Conservation (phyloP, 2,329 filamentous ascomycete genomes). For the Macrophomina pseudophaseolina region DNA sequence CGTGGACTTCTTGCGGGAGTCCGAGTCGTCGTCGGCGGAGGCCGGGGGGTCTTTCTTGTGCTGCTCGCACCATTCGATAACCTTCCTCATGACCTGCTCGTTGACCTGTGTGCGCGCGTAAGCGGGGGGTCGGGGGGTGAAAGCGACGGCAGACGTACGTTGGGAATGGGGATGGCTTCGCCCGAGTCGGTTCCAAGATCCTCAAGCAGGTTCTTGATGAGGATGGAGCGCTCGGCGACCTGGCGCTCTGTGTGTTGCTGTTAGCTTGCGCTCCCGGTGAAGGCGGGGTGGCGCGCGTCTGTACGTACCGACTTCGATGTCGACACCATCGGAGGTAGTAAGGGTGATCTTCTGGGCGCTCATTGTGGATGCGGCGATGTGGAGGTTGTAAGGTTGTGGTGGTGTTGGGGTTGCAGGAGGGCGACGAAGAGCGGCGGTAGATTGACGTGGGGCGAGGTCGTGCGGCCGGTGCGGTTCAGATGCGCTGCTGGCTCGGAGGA, state of each 20-base stretch:
- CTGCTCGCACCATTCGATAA: constrained; percentile 97
- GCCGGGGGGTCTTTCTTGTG: constrained; percentile 88
- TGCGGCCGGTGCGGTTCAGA: constrained; percentile 12
- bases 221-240: constrained; percentile 87
- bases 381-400: constrained; percentile 14
- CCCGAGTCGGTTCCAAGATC: constrained; percentile 72
- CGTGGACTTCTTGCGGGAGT: constrained; percentile 96
- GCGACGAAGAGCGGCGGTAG: constrained; percentile 17
- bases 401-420: background rate
- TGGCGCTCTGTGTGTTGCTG: constrained; percentile 63
- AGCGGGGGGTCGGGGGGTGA: constrained; percentile 30
- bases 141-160: constrained; percentile 52
- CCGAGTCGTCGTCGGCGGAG: constrained; percentile 84
- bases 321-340: constrained; percentile 52
- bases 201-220: constrained; percentile 98
- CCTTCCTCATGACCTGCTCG: constrained; percentile 90
- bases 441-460: constrained; percentile 20
- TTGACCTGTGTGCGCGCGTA: constrained; percentile 65
- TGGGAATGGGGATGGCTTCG: constrained; percentile 86
- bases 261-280: background rate
- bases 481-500: constrained; percentile 2
- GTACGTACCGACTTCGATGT: constrained; percentile 48
- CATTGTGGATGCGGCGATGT: constrained; percentile 32
- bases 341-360: constrained; percentile 46
- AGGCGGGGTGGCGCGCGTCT: constrained; percentile 1